These are phyloP conservation scores for Thermochaetoides thermophila DNA, from an alignment of 495 filamentous ascomycete species.

Conservation along the genomic window DNA sequence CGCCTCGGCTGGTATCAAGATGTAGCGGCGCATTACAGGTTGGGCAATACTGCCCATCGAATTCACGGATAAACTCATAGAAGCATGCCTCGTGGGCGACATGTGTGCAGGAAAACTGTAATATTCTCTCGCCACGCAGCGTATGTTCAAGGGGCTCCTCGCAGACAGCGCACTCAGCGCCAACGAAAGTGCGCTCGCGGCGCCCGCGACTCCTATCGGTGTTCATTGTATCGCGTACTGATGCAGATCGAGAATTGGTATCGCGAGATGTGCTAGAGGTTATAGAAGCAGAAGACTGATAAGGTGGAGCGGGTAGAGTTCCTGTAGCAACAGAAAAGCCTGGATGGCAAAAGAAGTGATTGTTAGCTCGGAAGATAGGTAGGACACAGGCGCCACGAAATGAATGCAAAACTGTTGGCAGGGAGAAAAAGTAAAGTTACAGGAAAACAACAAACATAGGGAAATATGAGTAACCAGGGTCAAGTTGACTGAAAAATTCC, in stretches of 20 bases:
- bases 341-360: too few species aligned
- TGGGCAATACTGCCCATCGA: conserved; percentile 89
- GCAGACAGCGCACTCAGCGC: conserved; percentile 87
- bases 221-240: conserved; percentile 43
- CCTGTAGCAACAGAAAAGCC: conserved; percentile 25
- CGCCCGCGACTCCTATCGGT: conserved; percentile 68
- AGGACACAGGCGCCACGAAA: too few species aligned
- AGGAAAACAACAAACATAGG: too few species aligned
- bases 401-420: too few species aligned
- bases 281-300: conserved; percentile 27
- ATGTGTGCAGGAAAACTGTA: conserved; percentile 92
- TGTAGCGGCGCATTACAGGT: conserved; percentile 87
- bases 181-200: conserved; percentile 88
- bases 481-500: conserved; percentile 1
- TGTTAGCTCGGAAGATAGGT: too few species aligned
- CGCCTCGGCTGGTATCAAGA: conserved; percentile 86
- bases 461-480: conserved; percentile 2
- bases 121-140: conserved; percentile 80
- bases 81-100: conserved; percentile 98
- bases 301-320: conserved; percentile 27
- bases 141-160: conserved; percentile 97
- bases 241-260: conserved; percentile 19
- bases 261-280: conserved; percentile 26
- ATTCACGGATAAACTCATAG: conserved; percentile 94
- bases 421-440: too few species aligned